A percentile compares a stretch with the other conserved stretches of the same genome.
phyloP scores from a whole-genome alignment of 352 stramenopile genomes.

The Globisporangium nagaii region DNA sequence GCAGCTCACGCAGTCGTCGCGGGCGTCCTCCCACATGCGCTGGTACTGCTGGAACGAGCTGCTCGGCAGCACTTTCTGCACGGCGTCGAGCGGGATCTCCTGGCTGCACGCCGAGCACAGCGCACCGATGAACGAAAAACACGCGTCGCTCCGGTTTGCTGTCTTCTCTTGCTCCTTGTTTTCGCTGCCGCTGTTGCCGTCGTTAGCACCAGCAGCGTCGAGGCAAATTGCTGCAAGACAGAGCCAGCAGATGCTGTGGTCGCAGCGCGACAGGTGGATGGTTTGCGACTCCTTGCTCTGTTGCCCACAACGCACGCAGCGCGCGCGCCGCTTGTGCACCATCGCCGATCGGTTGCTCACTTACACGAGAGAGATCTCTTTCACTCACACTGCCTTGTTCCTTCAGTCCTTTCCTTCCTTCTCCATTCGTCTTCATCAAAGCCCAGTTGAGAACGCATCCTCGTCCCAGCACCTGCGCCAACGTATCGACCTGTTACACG shows the following conservation, averaged over 20 bases:
- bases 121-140: background rate
- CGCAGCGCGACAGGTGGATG: background rate
- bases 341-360: conserved; percentile 1
- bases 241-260: background rate
- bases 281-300: background rate
- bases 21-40: background rate
- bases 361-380: background rate
- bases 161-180: background rate
- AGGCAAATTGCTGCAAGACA: background rate
- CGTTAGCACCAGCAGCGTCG: background rate
- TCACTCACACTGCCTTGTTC: background rate
- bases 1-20: conserved; percentile 39
- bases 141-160: background rate
- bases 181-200: background rate
- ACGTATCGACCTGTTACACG: background rate
- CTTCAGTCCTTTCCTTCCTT: background rate
- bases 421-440: background rate
- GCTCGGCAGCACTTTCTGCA: conserved; percentile 13
- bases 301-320: background rate
- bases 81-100: conserved; percentile 21
- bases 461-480: background rate
- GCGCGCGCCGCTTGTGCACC: background rate
- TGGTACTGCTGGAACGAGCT: conserved; percentile 18
- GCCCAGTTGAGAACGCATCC: background rate
- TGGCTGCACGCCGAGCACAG: conserved; percentile 15